phyloP scores from a whole-genome alignment of 495 filamentous ascomycete genomes.

The Penicillium goetzii region DNA sequence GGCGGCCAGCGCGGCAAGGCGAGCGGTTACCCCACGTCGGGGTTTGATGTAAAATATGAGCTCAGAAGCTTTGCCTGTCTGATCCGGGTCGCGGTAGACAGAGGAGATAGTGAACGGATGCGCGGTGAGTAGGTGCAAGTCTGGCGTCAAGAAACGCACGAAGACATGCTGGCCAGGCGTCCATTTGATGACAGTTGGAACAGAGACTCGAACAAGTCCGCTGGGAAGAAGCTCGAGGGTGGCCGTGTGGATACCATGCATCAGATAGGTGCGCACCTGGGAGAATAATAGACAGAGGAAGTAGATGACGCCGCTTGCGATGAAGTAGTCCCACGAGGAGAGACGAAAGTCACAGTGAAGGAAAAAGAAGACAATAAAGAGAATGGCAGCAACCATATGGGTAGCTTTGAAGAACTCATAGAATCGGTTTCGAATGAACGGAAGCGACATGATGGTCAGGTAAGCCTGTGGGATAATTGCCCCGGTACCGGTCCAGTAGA shows the following conservation, averaged over 20 bases:
- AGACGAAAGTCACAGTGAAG: conserved; percentile 43
- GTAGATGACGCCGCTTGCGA: conserved; percentile 57
- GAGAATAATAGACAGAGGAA: conserved; percentile 44
- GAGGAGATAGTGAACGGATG: conserved; percentile 60
- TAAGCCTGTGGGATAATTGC: conserved; percentile 54
- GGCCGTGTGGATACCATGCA: conserved; percentile 52
- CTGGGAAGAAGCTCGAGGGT: conserved; percentile 45
- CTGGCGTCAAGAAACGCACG: conserved; percentile 49
- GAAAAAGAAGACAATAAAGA: conserved; percentile 56
- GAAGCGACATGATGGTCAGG: conserved; percentile 53
- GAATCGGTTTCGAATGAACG: conserved; percentile 48
- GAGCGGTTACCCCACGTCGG: conserved; percentile 46
- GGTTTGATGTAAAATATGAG: conserved; percentile 50
- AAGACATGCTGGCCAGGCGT: conserved; percentile 55
- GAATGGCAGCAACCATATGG: conserved; percentile 48
- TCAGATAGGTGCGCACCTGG: conserved; percentile 48
- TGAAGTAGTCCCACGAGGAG: conserved; percentile 65
- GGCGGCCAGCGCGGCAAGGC: conserved; percentile 38
- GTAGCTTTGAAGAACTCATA: conserved; percentile 60
- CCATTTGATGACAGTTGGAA: conserved; percentile 52
- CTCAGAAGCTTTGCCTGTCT: conserved; percentile 32
- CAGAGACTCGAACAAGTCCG: conserved; percentile 47
- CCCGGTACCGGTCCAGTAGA: conserved; percentile 46
- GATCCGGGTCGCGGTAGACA: conserved; percentile 27
- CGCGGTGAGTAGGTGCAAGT: conserved; percentile 45